Evolutionary conservation across 2,329 filamentous ascomycete species (phyloP).

Genomic region (Alternaria incomplexa): DNA sequence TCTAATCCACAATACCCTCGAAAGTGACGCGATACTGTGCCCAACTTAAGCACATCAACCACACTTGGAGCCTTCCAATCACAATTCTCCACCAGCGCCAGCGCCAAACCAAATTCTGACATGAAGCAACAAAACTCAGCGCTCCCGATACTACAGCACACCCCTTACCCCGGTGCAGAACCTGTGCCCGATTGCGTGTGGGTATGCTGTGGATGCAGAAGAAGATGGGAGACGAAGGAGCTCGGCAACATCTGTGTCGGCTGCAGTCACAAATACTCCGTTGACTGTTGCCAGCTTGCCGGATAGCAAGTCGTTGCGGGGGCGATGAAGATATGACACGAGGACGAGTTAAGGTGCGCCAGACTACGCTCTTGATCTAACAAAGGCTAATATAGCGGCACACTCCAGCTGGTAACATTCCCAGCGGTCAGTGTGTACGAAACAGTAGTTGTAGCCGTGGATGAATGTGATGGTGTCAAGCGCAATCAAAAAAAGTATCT

Average conservation of each 20-base stretch:
- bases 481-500: background rate
- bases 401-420: background rate
- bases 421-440: background rate
- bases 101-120: background rate
- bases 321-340: background rate
- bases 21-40: background rate
- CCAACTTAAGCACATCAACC: background rate
- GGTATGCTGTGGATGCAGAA: conserved; percentile 19
- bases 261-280: conserved; percentile 14
- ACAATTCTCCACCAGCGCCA: background rate
- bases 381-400: background rate
- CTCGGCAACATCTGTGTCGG: conserved; percentile 18
- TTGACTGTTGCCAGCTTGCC: conserved; percentile 16
- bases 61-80: background rate
- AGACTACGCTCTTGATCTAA: background rate
- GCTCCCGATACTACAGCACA: background rate
- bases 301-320: background rate
- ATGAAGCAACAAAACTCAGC: background rate
- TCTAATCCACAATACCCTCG: background rate
- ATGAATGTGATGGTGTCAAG: background rate
- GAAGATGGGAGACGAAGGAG: conserved; percentile 18
- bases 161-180: conserved; percentile 14
- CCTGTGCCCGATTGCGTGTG: conserved; percentile 16
- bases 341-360: background rate
- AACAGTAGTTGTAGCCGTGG: background rate